Evolutionary conservation across 1,284 basidiomycete genomes (phyloP).

Genomic region (Macrocystidia cucumis): DNA sequence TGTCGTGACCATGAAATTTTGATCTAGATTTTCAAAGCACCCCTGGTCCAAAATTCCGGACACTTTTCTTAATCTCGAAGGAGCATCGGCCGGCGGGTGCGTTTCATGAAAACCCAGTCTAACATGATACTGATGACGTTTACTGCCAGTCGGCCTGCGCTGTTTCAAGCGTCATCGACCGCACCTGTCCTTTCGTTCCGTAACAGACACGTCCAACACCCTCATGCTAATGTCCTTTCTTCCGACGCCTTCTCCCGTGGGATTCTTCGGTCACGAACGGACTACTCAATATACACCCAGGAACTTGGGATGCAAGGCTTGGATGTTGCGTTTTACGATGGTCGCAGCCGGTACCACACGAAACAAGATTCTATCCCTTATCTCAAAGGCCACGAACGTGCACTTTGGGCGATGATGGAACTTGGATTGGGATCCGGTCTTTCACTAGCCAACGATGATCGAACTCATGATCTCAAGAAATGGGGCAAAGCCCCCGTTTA

Average conservation of each 20-base stretch:
- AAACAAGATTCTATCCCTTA: conserved; percentile 53
- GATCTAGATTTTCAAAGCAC: conserved; percentile 56
- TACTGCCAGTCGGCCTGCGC: conserved; percentile 57
- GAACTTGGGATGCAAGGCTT: conserved; percentile 49
- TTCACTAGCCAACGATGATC: conserved; percentile 38
- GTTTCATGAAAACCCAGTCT: conserved; percentile 2
- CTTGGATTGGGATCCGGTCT: conserved; percentile 44
- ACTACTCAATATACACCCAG: conserved; percentile 55
- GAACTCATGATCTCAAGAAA: conserved; percentile 16
- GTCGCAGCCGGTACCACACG: conserved; percentile 66
- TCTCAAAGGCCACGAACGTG: conserved; percentile 39
- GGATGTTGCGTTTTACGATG: conserved; percentile 69
- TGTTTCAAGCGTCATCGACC: conserved; percentile 58
- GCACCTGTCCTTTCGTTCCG: conserved; percentile 43
- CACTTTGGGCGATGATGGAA: conserved; percentile 75
- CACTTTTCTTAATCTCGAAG: conserved; percentile 73
- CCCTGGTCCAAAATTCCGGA: conserved; percentile 62
- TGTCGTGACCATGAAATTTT: not conserved
- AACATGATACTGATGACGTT: conserved; percentile 5
- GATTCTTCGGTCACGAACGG: conserved; percentile 56
- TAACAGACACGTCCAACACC: conserved; percentile 40
- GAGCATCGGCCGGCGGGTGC: conserved; percentile 77
- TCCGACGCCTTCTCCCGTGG: conserved; percentile 59
- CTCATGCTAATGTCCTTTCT: conserved; percentile 60
- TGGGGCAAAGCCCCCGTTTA: conserved; percentile 40